A percentile compares a stretch with the other conserved stretches of the same genome.
Conservation (phyloP, 2,329 filamentous ascomycete genomes). For the Cercospora citrullina region DNA sequence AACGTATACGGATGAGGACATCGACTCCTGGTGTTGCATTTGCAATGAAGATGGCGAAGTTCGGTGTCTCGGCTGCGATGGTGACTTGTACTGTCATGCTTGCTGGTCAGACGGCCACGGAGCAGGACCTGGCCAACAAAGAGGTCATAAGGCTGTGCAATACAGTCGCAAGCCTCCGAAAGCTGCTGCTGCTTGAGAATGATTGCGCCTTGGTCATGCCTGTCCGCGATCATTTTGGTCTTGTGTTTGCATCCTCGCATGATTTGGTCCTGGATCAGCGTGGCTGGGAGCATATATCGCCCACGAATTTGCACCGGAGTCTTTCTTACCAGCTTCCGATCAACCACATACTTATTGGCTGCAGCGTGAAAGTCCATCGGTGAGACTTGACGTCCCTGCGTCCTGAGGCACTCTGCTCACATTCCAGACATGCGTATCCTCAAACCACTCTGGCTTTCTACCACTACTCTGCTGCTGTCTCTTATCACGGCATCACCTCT, state of each 20-base stretch:
- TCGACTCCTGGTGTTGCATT: conserved; percentile 77
- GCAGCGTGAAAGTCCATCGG: neutral
- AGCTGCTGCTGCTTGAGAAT: conserved; percentile 13
- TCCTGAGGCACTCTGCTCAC: neutral
- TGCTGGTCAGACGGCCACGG: conserved; percentile 85
- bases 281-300: neutral
- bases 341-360: neutral
- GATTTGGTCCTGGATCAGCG: neutral
- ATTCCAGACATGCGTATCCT: neutral
- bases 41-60: conserved; percentile 77
- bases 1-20: conserved; percentile 66
- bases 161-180: conserved; percentile 22
- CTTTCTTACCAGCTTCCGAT: too few species aligned
- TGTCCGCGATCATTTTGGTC: neutral
- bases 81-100: conserved; percentile 69
- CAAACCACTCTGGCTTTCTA: neutral
- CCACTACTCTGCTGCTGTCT: neutral
- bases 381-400: neutral
- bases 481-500: neutral
- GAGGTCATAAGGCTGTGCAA: conserved; percentile 63
- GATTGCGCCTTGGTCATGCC: neutral
- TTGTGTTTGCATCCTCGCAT: neutral
- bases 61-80: conserved; percentile 69
- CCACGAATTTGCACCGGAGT: neutral
- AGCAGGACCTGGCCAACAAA: conserved; percentile 68